These are phyloP conservation scores for Cymbopogon citratus DNA, from an alignment of 176 grass and related monocot genomes.

Conservation along the genomic window DNA sequence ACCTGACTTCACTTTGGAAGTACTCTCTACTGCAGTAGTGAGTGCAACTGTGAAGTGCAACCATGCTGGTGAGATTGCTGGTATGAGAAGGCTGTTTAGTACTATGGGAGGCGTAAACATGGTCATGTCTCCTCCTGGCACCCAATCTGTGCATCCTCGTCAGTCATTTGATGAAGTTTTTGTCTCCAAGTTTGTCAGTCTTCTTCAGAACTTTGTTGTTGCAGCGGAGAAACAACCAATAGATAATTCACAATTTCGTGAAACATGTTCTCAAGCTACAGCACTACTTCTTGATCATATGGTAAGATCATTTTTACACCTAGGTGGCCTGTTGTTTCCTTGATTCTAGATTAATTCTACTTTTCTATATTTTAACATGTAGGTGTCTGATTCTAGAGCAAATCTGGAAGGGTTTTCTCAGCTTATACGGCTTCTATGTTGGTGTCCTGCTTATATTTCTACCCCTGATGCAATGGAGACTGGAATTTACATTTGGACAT, in stretches of 20 bases:
- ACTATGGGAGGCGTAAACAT: conserved; percentile 90
- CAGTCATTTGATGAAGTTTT: conserved; percentile 95
- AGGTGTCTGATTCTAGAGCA: conserved; percentile 73
- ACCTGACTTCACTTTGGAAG: conserved; percentile 89
- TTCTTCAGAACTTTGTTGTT: conserved; percentile 94
- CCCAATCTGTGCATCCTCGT: conserved; percentile 45
- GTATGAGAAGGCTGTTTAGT: conserved; percentile 96
- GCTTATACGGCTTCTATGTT: conserved; percentile 90
- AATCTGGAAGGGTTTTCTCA: conserved; percentile 95
- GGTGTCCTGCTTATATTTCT: conserved; percentile 99
- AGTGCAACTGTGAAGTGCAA: conserved; percentile 96
- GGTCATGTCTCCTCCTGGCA: conserved; percentile 48
- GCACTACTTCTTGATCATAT: conserved; percentile 87
- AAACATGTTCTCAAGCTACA: conserved; percentile 98
- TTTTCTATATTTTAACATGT: conserved; percentile 12
- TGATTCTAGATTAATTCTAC: conserved; percentile 22
- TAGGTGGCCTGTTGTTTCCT: not conserved
- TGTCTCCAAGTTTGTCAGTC: conserved; percentile 77
- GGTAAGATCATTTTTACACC: conserved; percentile 49
- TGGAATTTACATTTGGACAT: conserved; percentile 98
- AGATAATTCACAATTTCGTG: conserved; percentile 87
- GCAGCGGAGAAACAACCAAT: conserved; percentile 76
- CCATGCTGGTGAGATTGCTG: conserved; percentile 96
- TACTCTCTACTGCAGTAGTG: conserved; percentile 95
- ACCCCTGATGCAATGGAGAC: conserved; percentile 98